Base-by-base conservation (phyloP, 2,329 filamentous ascomycete species). In the Phyllosticta capitalensis region DNA sequence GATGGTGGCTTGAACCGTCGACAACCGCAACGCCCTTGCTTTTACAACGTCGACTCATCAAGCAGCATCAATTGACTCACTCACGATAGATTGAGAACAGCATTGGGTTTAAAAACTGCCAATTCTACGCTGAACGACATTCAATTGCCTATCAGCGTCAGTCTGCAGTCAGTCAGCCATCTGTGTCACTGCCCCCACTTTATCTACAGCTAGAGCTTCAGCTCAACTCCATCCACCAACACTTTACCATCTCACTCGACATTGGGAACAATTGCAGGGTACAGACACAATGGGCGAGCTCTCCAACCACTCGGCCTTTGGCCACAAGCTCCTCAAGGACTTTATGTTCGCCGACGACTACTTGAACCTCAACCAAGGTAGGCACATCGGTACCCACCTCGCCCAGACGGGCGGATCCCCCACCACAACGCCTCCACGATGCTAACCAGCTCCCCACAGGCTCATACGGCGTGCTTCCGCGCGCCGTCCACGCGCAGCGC, bases 391-490 rank as follows among this genome's bases (percentile, higher is more conserved):
- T n/a, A n/a, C n/a, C n/a, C n/a, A n/a, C n/a, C n/a, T n/a, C n/a
- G n/a, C n/a, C n/a, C n/a, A n/a, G n/a, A 51, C 54, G 24, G 14
- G 19, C 3, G 10, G 6, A 38, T 12, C 14, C 53, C 26, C 14
- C 38, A 49, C 38, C 9, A 9, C 20, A 17, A 26, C 26, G 4
- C 19, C 45, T n/a, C 30, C 30, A 19, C 17, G n/a, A 33, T 26
- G 52, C 24, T 49, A 22, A 56, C 54, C 4, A 48, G 3, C 38
- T n/a, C n/a, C n/a, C 21, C 21, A 5, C 56, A 74, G 88, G 90
- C 54, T 95, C 90, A 0, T 96, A 89, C 69, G 92, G 92, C 33
- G 85, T 86, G 1, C 85, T 86, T 66, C 91, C 92, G 3, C 76
- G 74, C 9, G 69, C 74, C 20, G 79, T 96, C 61, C 81, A 79